Base-by-base conservation (phyloP, 202 grass and related monocot species). In the Panicum hallii region DNA sequence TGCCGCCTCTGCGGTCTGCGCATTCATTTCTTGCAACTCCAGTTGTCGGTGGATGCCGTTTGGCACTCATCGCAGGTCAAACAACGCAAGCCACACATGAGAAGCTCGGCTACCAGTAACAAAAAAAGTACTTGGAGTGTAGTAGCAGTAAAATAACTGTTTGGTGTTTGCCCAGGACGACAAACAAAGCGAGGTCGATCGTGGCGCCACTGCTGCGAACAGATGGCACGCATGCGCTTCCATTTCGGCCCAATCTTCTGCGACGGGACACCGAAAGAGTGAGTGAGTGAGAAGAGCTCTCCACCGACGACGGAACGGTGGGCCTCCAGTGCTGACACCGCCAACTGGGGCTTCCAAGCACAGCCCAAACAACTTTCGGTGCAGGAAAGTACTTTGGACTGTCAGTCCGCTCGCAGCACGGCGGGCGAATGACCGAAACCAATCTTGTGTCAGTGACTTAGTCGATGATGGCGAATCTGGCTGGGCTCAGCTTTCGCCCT, bases 41-140 rank as follows among this genome's bases (percentile, higher is more conserved):
- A 2, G 68, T 79, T 84, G 84, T 90, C 89, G 84, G 84, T 90
- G 89, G 89, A 90, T 87, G 63, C 84, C 16, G 48, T 77, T 79
- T 16, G 45, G 1, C 38, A 3, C 72, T n/a, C 3, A 7, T 11
- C 60, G 9, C 17, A 40, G 67, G 75, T 70, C 84, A 87, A 86
- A 86, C 83, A 68, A 63, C 60, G 11, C 48, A 22, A 86, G 19
- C 32, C 84, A 69, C 49, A 53, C 58, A 15, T 32, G 23, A 5
- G 52, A 90, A 83, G 48, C 5, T 64, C 55, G 58, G 10, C 38
- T 41, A 5, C 6, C 5, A 55, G 19, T 63, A 47, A 40, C 74
- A 53, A 22, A 46, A 45, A 38, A 3, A 19, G 50, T 28, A n/a
- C 8, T 16, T 9, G 30, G 3, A 30, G 17, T 30, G 32, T 49